phyloP scores from a whole-genome alignment of 352 stramenopile genomes.

The Aphanomyces stellatus region DNA sequence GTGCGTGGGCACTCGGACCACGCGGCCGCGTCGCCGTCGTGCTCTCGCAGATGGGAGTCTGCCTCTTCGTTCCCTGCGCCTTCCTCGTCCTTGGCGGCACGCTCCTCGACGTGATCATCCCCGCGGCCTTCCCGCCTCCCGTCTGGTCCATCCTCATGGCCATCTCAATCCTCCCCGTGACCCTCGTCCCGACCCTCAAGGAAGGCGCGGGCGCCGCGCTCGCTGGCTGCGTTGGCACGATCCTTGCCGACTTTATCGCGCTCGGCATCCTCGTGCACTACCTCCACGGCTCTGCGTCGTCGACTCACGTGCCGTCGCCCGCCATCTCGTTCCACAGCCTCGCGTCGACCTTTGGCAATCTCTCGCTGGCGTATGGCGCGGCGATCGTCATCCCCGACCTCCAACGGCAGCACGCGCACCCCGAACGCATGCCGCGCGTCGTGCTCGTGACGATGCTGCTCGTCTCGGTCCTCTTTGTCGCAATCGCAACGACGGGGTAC shows the following conservation, averaged over 20 bases:
- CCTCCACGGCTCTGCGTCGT: background rate
- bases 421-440: slow-evolving; percentile 24
- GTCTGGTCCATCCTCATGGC: slow-evolving; percentile 20
- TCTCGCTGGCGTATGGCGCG: slow-evolving; percentile 21
- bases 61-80: slow-evolving; percentile 20
- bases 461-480: slow-evolving; percentile 21
- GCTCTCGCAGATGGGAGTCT: slow-evolving; percentile 21
- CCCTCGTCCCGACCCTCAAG: slow-evolving; percentile 18
- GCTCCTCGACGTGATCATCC: slow-evolving; percentile 18
- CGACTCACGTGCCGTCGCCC: background rate
- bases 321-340: slow-evolving; percentile 17
- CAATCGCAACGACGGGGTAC: slow-evolving; percentile 20
- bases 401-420: slow-evolving; percentile 17
- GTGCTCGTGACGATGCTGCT: slow-evolving; percentile 21
- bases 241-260: slow-evolving; percentile 20
- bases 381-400: slow-evolving; percentile 21
- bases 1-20: slow-evolving; percentile 19
- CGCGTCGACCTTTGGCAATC: slow-evolving; percentile 20
- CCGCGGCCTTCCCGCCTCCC: slow-evolving; percentile 12
- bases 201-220: slow-evolving; percentile 20
- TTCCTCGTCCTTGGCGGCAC: slow-evolving; percentile 21
- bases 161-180: slow-evolving; percentile 15
- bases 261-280: slow-evolving; percentile 19
- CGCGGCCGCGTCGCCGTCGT: slow-evolving; percentile 18
- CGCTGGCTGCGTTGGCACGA: slow-evolving; percentile 20